Evolutionary conservation across 441 rosid genomes (phyloP).

Genomic region (Adansonia gregorii): DNA sequence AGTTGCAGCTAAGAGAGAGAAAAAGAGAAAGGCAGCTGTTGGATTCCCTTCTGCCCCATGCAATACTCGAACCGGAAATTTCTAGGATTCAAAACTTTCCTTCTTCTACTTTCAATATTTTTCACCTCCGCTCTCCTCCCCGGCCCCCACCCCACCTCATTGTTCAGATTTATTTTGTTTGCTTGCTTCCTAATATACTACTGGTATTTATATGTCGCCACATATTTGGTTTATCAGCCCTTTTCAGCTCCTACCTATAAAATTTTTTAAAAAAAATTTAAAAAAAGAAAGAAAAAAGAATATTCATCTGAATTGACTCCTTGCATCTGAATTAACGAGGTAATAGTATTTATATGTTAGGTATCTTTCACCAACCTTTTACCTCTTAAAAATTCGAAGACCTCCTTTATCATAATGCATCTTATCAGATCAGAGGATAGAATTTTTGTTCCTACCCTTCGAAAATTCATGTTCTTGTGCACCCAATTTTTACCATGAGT

Average conservation of each 20-base stretch:
- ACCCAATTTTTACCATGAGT: not conserved
- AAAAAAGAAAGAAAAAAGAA: not conserved
- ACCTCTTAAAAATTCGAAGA: not conserved
- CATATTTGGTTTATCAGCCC: not conserved
- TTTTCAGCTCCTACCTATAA: not conserved
- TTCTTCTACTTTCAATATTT: too few relatives aligned
- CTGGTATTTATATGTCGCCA: not conserved
- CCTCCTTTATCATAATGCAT: not conserved
- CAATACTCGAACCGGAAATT: too few relatives aligned
- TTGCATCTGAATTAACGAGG: not conserved
- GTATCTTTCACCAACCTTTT: not conserved
- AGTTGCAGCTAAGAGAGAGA: slow-evolving; percentile 30
- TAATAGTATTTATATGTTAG: not conserved
- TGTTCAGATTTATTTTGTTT: not conserved
- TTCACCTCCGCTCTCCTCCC: too few relatives aligned
- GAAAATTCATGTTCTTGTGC: not conserved
- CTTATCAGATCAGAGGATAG: not conserved
- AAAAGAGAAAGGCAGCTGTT: slow-evolving; percentile 13
- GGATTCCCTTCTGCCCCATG: slow-evolving; percentile 28
- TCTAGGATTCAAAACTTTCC: too few relatives aligned
- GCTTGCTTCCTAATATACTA: not conserved
- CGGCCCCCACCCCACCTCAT: too few relatives aligned
- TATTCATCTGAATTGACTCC: not conserved
- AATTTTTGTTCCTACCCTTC: not conserved
- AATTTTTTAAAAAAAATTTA: too few relatives aligned